Evolutionary conservation across 208 protist genomes (phyloP).

Genomic region (Acanthamoeba royreba): DNA sequence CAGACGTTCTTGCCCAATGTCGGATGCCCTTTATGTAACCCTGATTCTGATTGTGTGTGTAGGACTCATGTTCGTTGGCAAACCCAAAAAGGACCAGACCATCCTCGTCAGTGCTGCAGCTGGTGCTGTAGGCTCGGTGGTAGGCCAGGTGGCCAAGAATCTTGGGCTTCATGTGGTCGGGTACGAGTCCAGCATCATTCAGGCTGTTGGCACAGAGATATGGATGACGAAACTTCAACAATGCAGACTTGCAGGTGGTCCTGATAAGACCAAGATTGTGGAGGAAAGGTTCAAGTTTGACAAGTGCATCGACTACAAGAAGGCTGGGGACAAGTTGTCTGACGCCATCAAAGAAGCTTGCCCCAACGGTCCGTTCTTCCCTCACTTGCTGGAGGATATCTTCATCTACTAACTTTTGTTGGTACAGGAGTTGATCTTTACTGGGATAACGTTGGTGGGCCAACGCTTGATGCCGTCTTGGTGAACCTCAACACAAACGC

Average conservation of each 20-base stretch:
- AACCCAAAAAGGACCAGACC: constrained; percentile 73
- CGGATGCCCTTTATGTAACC: neutral
- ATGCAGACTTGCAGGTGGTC: constrained; percentile 40
- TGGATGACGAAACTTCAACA: neutral
- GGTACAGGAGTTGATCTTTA: constrained; percentile 68
- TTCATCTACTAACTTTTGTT: neutral
- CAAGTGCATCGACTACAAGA: constrained; percentile 69
- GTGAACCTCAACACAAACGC: neutral
- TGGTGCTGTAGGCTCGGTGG: constrained; percentile 60
- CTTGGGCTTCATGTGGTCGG: constrained; percentile 51
- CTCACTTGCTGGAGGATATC: neutral
- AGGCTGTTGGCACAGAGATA: too few relatives aligned
- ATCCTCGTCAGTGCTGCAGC: constrained; percentile 64
- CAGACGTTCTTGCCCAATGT: neutral
- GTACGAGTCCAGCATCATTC: neutral
- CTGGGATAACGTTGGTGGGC: constrained; percentile 79
- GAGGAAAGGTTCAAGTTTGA: constrained; percentile 65
- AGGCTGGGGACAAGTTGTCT: neutral
- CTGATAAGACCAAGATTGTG: constrained; percentile 57
- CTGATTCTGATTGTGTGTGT: neutral
- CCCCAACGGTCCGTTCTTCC: constrained; percentile 46
- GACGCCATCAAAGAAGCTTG: constrained; percentile 40
- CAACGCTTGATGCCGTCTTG: neutral
- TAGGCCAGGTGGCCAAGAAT: constrained; percentile 54
- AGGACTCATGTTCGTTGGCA: constrained; percentile 23